Base-by-base conservation (phyloP, 169 alveolate species). In the Babesia divergens region DNA sequence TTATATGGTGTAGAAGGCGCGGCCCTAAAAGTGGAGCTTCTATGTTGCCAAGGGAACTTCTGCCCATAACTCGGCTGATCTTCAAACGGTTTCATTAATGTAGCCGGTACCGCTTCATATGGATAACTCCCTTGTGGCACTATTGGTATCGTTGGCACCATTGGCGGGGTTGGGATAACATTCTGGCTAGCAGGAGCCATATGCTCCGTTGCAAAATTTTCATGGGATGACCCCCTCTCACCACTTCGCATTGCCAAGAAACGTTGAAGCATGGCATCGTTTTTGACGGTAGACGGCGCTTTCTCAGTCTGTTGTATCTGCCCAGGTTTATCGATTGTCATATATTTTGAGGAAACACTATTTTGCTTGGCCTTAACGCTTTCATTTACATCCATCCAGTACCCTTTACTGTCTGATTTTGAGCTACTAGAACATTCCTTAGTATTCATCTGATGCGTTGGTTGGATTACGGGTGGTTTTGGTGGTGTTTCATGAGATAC, bases 181-280 rank as follows among this genome's bases (percentile, higher is more conserved):
- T 43, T 62, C n/a, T n/a, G n/a, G n/a, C n/a, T n/a, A n/a, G n/a
- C n/a, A n/a, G n/a, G n/a, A n/a, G n/a, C n/a, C n/a, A n/a, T n/a
- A n/a, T n/a, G n/a, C n/a, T n/a, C n/a, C n/a, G n/a, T n/a, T n/a
- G n/a, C n/a, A n/a, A n/a, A n/a, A n/a, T n/a, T n/a, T n/a, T n/a
- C n/a, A n/a, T n/a, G n/a, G n/a, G n/a, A n/a, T n/a, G n/a, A n/a
- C n/a, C n/a, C n/a, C 42, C 8, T 16, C 6, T 14, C 29, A 11
- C 72, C 59, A 28, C 37, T 32, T 0, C 72, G 56, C 72, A 62
- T 62, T 26, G 6, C 72, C 46, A 62, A 13, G 49, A 62, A 62
- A 20, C 60, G 72, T 29, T 44, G 43, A n/a, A 62, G 47, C 56
- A 62, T 62, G 3, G 28, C 60, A 14, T 62, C 72, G 24, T 62